Conservation (phyloP, 2,329 filamentous ascomycete genomes). For the Aspergillus sp. region DNA sequence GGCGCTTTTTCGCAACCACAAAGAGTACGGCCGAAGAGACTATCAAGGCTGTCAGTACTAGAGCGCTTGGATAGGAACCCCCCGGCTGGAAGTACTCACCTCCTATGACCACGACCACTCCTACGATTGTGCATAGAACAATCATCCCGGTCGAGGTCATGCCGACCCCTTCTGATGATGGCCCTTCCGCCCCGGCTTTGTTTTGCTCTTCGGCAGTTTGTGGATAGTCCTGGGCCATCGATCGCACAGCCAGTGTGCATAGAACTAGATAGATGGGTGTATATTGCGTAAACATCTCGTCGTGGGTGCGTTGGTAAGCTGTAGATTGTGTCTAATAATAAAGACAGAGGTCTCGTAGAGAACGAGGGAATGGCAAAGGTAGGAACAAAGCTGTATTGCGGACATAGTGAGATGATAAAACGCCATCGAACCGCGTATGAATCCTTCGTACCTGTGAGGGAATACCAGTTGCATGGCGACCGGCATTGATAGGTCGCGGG, state of each 20-base stretch:
- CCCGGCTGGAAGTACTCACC: constrained; percentile 8
- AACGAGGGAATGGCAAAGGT: background rate
- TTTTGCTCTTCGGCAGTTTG: constrained; percentile 14
- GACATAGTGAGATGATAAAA: background rate
- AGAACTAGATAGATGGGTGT: constrained; percentile 1
- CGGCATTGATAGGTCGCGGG: constrained; percentile 7
- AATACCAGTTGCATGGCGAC: background rate
- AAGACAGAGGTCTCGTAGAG: too few species aligned
- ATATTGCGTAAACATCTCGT: too few species aligned
- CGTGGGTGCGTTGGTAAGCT: too few species aligned
- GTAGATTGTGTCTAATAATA: too few species aligned
- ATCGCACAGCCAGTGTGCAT: constrained; percentile 7
- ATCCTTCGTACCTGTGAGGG: background rate
- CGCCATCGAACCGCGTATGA: background rate
- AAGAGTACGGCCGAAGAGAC: constrained; percentile 19
- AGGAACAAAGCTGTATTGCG: background rate
- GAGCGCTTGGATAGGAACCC: background rate
- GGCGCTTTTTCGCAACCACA: constrained; percentile 18
- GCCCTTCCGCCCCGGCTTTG: constrained; percentile 10
- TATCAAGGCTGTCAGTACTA: constrained; percentile 5
- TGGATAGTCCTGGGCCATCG: constrained; percentile 12
- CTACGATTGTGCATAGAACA: constrained; percentile 17
- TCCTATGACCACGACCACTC: constrained; percentile 19
- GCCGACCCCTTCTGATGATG: constrained; percentile 7
- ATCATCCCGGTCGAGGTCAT: constrained; percentile 20